Evolutionary conservation across 495 filamentous ascomycete genomes (phyloP), one percentile per base, ranked within the genome.

Genomic region (Talaromyces thailandensis): DNA sequence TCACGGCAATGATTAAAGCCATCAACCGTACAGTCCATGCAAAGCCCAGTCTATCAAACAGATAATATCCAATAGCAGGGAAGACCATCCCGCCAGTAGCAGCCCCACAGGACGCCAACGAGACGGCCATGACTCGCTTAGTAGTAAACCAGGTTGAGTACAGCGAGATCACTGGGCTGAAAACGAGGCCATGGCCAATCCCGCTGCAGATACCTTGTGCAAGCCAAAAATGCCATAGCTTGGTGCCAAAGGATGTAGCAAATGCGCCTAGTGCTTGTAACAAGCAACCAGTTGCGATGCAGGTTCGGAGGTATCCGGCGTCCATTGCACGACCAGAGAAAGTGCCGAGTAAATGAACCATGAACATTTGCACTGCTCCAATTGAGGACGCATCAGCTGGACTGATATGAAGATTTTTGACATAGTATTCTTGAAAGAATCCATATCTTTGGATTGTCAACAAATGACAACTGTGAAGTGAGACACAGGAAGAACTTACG

Each of bases 391-490:
- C 84, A 53, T 85, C 81, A 0, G 87, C 88, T 0, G 87, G 84
- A 0, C 85, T 63, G 4, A 79, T 77, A 3, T 65, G 55, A 1
- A 83, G 64, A 6, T 71, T 72, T 8, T 79, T 68, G 14, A 81
- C 80, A 69, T 93, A 94, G 75, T 93, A 88, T 1, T 85, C 77
- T 65, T 94, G 91, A 70, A 93, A 94, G 3, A 92, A 79, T 12
- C 90, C 89, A 64, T 90, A 93, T 25, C 86, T 86, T 48, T 23
- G 16, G 6, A n/a, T 21, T 48, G 43, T 48, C 43, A 48, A 48
- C 9, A 48, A 45, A n/a, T 21, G 2, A 21, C 6, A 7, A 21
- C 6, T n/a, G 18, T 18, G 43, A 48, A 48, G 43, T 21, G 70
- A 88, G 50, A 53, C 50, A 25, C 25, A 8, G 18, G 18, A 45